Evolutionary conservation across 352 stramenopile species (phyloP).

Genomic region (Phytophthora aleatoria): DNA sequence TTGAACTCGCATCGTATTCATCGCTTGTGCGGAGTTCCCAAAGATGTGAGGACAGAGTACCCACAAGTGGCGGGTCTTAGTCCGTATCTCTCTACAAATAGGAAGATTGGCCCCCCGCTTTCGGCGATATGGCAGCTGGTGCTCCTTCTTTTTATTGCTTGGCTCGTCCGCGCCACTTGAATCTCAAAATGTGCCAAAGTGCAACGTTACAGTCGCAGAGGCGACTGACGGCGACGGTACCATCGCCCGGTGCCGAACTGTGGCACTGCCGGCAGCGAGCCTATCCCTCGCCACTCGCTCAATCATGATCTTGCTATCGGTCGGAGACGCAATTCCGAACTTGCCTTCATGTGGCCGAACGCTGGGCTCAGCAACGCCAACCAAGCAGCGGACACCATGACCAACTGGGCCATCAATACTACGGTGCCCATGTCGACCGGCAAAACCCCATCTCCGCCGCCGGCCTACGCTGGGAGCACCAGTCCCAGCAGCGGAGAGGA

Average conservation of each 20-base stretch:
- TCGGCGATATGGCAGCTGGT: background rate
- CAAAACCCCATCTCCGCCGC: slow-evolving; percentile 6
- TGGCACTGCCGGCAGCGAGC: background rate
- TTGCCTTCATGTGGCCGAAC: slow-evolving; percentile 21
- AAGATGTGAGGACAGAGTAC: slow-evolving; percentile 16
- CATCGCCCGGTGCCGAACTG: background rate
- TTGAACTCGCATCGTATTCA: slow-evolving; percentile 22
- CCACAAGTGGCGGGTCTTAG: background rate
- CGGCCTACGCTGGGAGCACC: slow-evolving; percentile 17
- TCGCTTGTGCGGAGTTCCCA: slow-evolving; percentile 8
- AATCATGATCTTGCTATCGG: slow-evolving; percentile 18
- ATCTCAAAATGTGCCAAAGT: slow-evolving; percentile 28
- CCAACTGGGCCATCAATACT: slow-evolving; percentile 5
- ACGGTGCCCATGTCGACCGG: background rate
- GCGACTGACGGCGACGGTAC: slow-evolving; percentile 13
- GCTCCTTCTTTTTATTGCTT: slow-evolving; percentile 26
- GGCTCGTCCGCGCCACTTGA: slow-evolving; percentile 31
- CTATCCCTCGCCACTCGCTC: slow-evolving; percentile 12
- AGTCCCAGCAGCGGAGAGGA: slow-evolving; percentile 39
- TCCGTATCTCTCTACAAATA: slow-evolving; percentile 26
- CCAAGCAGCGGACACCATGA: slow-evolving; percentile 4
- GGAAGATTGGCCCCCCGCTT: background rate
- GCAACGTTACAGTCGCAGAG: slow-evolving; percentile 22
- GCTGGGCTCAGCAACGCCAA: slow-evolving; percentile 8
- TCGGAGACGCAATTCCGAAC: slow-evolving; percentile 27